Evolutionary conservation across 345 rosid genomes (phyloP), one percentile per base, ranked within the genome.

Genomic region (Brassica rapa): DNA sequence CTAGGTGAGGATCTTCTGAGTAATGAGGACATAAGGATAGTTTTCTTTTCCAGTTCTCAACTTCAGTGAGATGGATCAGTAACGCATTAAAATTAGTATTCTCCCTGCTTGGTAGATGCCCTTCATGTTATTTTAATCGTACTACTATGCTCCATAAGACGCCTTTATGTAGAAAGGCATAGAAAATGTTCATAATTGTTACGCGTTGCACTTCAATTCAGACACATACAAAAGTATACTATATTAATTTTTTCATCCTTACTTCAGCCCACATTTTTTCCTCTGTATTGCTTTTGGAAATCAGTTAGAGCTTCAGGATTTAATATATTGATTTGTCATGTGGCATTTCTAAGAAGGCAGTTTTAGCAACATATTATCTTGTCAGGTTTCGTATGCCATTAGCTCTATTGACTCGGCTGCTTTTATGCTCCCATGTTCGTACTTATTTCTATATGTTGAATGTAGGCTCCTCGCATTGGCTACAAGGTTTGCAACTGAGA

Each of bases 391-490:
- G 35, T 51, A 16, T 79, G 65, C 66, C 53, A 49, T 39, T 62
- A 60, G 59, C 60, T 74, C n/a, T 67, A 24, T 62, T 62, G 25
- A 33, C 65, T 39, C 49, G 65, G 32, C 71, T 75, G 68, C 72
- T 75, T 80, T 80, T 75, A 56, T 25, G 62, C 57, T 74, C 32
- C 43, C 62, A 64, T 71, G 69, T 72, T n/a, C 53, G 24, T 68
- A 65, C 61, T 66, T 66, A n/a, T 66, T 70, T 56, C 83, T 59
- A 65, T 80, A 70, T 83, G 73, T 72, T 62, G 76, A 62, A 68
- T 79, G 69, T 86, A 95, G 99, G 92, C 90, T 95, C 82, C 96
- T 95, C 68, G 86, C 84, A 55, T 74, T 91, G 83, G 96, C 91
- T 35, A 78, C 98, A 71, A 75, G 86, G 81, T 92, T 95, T 78